phyloP scores from a whole-genome alignment of 306 rosid genomes.

The Morella rubra region DNA sequence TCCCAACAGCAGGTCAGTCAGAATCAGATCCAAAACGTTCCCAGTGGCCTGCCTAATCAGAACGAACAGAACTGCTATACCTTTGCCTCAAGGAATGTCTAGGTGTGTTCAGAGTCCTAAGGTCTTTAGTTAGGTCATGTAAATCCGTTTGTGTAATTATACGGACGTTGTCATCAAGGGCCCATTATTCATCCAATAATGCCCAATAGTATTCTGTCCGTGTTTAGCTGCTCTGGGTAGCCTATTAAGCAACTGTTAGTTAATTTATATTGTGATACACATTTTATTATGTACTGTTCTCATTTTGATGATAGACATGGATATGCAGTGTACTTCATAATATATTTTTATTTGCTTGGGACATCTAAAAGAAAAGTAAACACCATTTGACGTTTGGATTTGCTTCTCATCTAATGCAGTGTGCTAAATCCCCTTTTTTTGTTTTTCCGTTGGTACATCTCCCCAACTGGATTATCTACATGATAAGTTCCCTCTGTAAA shows the following conservation, averaged over 20 bases:
- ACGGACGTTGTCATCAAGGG: constrained; percentile 33
- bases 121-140: constrained; percentile 55
- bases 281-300: constrained; percentile 33
- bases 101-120: constrained; percentile 94
- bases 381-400: background rate
- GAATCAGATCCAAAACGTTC: constrained; percentile 52
- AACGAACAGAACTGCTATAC: constrained; percentile 57
- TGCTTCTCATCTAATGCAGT: constrained; percentile 1
- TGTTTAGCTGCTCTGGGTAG: constrained; percentile 37
- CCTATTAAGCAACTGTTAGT: constrained; percentile 28
- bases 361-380: background rate
- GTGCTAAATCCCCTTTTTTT: background rate
- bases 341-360: constrained; percentile 2
- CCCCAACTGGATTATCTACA: background rate
- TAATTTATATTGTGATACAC: constrained; percentile 23
- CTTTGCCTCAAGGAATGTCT: constrained; percentile 97
- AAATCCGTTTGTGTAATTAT: constrained; percentile 40
- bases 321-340: constrained; percentile 1
- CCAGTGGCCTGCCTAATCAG: constrained; percentile 80
- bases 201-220: constrained; percentile 20
- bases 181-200: constrained; percentile 34
- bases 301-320: constrained; percentile 25
- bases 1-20: constrained; percentile 64
- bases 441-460: background rate
- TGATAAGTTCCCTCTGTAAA: background rate